These are phyloP conservation scores for Aspergillus hancockii DNA, from an alignment of 495 filamentous ascomycete species.

Conservation along the genomic window DNA sequence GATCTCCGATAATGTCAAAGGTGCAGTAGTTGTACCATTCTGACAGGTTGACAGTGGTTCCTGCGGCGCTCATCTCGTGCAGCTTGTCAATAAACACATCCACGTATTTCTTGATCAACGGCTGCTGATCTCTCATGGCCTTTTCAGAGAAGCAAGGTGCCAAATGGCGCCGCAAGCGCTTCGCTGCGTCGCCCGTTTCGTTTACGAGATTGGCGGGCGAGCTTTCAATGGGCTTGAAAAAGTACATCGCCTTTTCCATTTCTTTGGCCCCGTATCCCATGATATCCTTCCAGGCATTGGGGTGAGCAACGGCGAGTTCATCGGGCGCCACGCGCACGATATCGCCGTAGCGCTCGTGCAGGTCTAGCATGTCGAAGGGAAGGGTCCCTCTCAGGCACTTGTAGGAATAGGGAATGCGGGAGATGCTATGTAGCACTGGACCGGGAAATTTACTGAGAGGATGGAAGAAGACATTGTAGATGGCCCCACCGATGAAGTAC, in stretches of 20 bases:
- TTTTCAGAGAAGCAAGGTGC: conserved; percentile 56
- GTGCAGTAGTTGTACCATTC: conserved; percentile 62
- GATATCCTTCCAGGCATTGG: conserved; percentile 58
- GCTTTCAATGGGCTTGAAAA: conserved; percentile 20
- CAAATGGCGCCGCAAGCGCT: conserved; percentile 44
- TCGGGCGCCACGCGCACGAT: conserved; percentile 55
- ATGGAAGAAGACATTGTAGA: not conserved
- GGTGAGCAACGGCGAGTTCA: conserved; percentile 49
- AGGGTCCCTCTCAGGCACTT: conserved; percentile 34
- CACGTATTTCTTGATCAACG: conserved; percentile 40
- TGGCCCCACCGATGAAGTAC: not conserved
- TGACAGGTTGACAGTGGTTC: conserved; percentile 39
- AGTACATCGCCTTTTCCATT: conserved; percentile 20
- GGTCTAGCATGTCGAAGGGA: conserved; percentile 38
- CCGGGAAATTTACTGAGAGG: conserved; percentile 23
- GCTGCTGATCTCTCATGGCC: conserved; percentile 44
- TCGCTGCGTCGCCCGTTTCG: conserved; percentile 42
- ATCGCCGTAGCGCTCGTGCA: conserved; percentile 52
- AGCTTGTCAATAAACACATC: conserved; percentile 49
- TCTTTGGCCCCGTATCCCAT: conserved; percentile 41
- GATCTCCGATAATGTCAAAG: conserved; percentile 63
- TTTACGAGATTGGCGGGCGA: conserved; percentile 20
- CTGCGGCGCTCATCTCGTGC: conserved; percentile 26
- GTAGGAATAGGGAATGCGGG: conserved; percentile 32
- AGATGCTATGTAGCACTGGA: conserved; percentile 40